Evolutionary conservation across 2,329 filamentous ascomycete genomes (phyloP), one percentile per base, ranked within the genome.

Genomic region (Raffaelea albimanens): DNA sequence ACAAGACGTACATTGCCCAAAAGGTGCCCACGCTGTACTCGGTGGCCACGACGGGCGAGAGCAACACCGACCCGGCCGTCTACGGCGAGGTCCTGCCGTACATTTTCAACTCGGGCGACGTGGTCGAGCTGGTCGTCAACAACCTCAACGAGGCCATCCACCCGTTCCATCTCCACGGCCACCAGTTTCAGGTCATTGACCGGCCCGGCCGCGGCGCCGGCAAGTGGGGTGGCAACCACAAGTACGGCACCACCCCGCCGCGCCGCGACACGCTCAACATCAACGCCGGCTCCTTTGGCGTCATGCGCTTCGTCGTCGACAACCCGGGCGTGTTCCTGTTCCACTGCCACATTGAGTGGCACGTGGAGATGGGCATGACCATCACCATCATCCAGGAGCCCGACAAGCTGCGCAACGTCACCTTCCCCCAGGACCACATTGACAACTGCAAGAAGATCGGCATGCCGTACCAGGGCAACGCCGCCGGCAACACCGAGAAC

Each of bases 1-100:
- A 77, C 54, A 64, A 79, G 40, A 82, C 82, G 7, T 88, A 85
- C 58, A 73, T 83, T n/a, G 52, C 61, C 8, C 83, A 83, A 45
- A 76, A 80, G 57, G 83, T 87, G 0, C 85, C 85, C 0, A 78
- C 81, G 0, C 67, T 90, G 5, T 89, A 87, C 69, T 82, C 81
- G 3, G 83, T 74, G n/a, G 70, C 85, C 3, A 79, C 79, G 0
- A 66, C 75, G 1, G 75, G 74, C 4, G 55, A 61, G 1, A 54
- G 63, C 57, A 72, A 71, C 57, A 63, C 60, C 5, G 58, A 73
- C 52, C 59, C 66, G 0, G 31, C 49, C 3, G 61, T 71, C 5
- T 73, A 73, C 49, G 71, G 70, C 20, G 60, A 59, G 36, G 61
- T 72, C 41, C 62, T 66, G 51, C 65, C 70, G 5, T 68, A 67